phyloP scores from a whole-genome alignment of 2,329 filamentous ascomycete species.

The Trichothecium roseum region DNA sequence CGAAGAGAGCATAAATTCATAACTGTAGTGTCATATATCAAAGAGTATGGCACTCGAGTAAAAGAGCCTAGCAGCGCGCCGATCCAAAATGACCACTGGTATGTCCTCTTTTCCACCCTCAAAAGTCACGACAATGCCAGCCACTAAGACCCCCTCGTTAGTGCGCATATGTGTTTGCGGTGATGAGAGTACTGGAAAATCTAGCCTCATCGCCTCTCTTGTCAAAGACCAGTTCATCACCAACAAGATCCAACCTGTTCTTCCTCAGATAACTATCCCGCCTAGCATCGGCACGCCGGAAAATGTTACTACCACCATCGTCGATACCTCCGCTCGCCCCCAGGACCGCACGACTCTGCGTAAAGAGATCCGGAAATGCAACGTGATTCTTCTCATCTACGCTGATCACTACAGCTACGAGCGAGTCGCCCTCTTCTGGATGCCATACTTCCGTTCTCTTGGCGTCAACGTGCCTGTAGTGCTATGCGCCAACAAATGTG shows the following conservation, averaged over 20 bases:
- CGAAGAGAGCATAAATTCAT: too few relatives aligned
- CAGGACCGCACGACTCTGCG: conserved; percentile 84
- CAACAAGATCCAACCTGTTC: conserved; percentile 87
- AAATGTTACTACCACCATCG: conserved; percentile 93
- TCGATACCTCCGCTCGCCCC: conserved; percentile 91
- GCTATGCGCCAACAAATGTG: conserved; percentile 95
- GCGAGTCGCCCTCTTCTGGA: conserved; percentile 92
- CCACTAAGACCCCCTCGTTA: conserved; percentile 7
- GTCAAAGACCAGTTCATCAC: conserved; percentile 96
- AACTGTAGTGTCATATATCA: too few relatives aligned
- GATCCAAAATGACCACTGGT: conserved; percentile 4
- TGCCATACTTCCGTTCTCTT: conserved; percentile 93
- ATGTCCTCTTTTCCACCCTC: background rate
- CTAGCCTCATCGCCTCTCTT: conserved; percentile 83
- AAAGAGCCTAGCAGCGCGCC: background rate
- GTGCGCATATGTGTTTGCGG: conserved; percentile 95
- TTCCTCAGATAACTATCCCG: conserved; percentile 91
- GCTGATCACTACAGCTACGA: conserved; percentile 99
- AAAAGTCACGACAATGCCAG: background rate
- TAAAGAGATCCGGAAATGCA: conserved; percentile 92
- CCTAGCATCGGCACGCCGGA: conserved; percentile 88
- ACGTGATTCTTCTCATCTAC: conserved; percentile 93
- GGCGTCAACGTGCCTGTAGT: conserved; percentile 99
- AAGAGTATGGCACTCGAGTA: too few relatives aligned
- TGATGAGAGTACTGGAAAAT: conserved; percentile 92